Evolutionary conservation across 805 yeast species (phyloP).

Genomic region (Hanseniaspora lindneri): DNA sequence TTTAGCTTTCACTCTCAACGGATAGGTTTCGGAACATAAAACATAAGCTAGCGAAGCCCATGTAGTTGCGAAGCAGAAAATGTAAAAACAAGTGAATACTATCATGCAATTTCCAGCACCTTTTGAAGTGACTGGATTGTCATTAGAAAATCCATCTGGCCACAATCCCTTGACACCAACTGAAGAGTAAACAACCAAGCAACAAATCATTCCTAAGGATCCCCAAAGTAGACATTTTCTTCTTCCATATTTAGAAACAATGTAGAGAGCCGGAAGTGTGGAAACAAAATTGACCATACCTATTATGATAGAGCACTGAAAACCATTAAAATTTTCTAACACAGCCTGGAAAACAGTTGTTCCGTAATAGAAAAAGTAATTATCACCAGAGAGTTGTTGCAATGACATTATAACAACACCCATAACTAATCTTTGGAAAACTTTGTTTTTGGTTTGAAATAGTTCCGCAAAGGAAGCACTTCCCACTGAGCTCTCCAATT

Average conservation of each 20-base stretch:
- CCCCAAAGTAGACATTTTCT: conserved; percentile 39
- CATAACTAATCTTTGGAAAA: conserved; percentile 36
- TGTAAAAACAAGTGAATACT: conserved; percentile 55
- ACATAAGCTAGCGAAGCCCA: conserved; percentile 66
- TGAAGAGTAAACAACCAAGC: conserved; percentile 42
- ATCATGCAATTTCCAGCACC: conserved; percentile 62
- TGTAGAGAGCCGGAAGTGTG: conserved; percentile 40
- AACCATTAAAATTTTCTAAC: conserved; percentile 37
- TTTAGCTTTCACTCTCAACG: conserved; percentile 54
- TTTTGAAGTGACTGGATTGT: conserved; percentile 32
- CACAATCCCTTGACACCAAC: conserved; percentile 44
- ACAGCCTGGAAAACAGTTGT: conserved; percentile 52
- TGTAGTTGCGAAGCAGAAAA: conserved; percentile 61
- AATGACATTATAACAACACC: conserved; percentile 49
- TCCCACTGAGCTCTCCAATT: conserved; percentile 51
- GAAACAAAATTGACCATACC: conserved; percentile 52
- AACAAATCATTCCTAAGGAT: conserved; percentile 37
- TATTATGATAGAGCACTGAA: conserved; percentile 46
- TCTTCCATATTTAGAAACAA: conserved; percentile 46
- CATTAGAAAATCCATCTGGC: conserved; percentile 33
- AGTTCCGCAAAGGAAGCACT: conserved; percentile 55
- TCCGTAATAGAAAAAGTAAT: conserved; percentile 58
- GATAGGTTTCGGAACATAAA: conserved; percentile 57
- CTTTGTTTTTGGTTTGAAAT: conserved; percentile 55
- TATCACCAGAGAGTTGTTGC: conserved; percentile 59